These are phyloP conservation scores for Tilletiopsis washingtonensis DNA, from an alignment of 1,284 basidiomycete species.

Conservation along the genomic window DNA sequence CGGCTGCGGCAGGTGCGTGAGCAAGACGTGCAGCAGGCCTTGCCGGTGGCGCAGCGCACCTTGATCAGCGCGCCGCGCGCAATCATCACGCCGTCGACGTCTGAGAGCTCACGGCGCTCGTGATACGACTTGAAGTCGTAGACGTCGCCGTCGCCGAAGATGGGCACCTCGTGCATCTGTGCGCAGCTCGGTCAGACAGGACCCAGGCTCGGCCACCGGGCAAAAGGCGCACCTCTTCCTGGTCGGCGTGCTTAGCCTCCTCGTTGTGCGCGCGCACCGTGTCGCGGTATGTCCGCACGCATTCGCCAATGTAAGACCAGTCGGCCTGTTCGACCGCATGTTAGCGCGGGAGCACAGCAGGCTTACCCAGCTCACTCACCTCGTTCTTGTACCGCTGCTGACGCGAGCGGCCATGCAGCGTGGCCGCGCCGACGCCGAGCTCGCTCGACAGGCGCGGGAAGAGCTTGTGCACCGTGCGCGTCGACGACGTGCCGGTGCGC, in stretches of 20 bases:
- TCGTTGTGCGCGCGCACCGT: conserved; percentile 41
- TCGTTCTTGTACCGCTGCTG: conserved; percentile 46
- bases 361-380: background rate
- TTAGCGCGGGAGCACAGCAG: background rate
- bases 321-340: conserved; percentile 15
- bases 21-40: background rate
- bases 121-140: conserved; percentile 81
- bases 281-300: conserved; percentile 74
- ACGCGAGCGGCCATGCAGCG: conserved; percentile 68
- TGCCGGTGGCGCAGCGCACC: background rate
- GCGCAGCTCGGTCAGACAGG: background rate
- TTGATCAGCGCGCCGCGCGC: conserved; percentile 92
- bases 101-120: conserved; percentile 64
- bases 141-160: conserved; percentile 92
- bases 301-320: conserved; percentile 58
- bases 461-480: conserved; percentile 72
- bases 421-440: conserved; percentile 71
- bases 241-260: conserved; percentile 21
- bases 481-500: conserved; percentile 64
- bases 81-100: conserved; percentile 91
- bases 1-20: conserved; percentile 17
- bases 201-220: background rate
- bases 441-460: conserved; percentile 74
- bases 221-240: conserved; percentile 11
- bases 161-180: conserved; percentile 68